phyloP scores from a whole-genome alignment of 1,284 basidiomycete species.

The Nidula niveotomentosa region DNA sequence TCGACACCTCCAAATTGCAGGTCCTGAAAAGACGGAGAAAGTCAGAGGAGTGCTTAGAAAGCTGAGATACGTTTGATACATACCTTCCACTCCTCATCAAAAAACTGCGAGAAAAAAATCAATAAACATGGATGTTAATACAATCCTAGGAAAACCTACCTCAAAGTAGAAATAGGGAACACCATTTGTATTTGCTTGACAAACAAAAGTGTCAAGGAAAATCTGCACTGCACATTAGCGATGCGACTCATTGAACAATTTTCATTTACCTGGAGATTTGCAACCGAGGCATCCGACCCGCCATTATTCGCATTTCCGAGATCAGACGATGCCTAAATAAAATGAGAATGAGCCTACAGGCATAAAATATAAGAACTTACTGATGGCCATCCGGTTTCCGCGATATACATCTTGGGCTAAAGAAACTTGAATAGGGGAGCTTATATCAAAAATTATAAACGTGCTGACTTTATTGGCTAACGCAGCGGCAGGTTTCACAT shows the following conservation, averaged over 20 bases:
- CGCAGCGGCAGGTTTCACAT: conserved; percentile 51
- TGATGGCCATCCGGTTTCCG: conserved; percentile 94
- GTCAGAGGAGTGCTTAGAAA: conserved; percentile 4
- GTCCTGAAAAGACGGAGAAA: conserved; percentile 23
- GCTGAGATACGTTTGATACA: conserved; percentile 4
- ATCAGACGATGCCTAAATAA: conserved; percentile 54
- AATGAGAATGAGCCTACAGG: background rate
- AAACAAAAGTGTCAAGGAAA: conserved; percentile 87
- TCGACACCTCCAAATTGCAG: conserved; percentile 84
- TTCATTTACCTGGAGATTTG: conserved; percentile 60
- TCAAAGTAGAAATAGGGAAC: conserved; percentile 90
- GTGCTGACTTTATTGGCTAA: conserved; percentile 48
- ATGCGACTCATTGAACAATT: background rate
- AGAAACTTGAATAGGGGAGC: background rate
- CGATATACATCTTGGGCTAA: conserved; percentile 78
- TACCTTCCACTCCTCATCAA: conserved; percentile 86
- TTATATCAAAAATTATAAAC: background rate
- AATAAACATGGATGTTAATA: background rate
- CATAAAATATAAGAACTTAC: conserved; percentile 33
- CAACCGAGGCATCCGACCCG: conserved; percentile 63
- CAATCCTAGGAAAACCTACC: conserved; percentile 30
- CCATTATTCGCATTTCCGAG: conserved; percentile 59
- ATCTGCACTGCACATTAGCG: conserved; percentile 31
- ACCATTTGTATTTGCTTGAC: conserved; percentile 79
- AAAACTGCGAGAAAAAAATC: conserved; percentile 48